Evolutionary conservation across 1,284 basidiomycete genomes (phyloP).

Genomic region (Agaricales sp.): DNA sequence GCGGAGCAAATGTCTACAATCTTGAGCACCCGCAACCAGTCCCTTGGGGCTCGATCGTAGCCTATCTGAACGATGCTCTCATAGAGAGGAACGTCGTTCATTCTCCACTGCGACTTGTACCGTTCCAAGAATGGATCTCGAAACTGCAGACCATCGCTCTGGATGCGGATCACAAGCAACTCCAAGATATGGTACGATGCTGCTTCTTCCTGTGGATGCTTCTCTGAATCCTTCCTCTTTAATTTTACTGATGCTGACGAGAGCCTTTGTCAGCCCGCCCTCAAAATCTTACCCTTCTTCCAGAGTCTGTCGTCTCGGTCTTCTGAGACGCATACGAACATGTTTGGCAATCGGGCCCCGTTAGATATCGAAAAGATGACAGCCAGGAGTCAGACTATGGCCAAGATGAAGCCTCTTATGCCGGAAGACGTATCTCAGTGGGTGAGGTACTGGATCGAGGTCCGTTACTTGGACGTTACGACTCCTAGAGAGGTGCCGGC

Average conservation of each 20-base stretch:
- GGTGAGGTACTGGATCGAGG: constrained; percentile 20
- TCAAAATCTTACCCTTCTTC: constrained; percentile 26
- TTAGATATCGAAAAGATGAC: constrained; percentile 16
- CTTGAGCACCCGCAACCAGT: constrained; percentile 26
- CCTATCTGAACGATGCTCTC: constrained; percentile 14
- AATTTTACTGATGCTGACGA: no score
- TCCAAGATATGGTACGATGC: constrained; percentile 15
- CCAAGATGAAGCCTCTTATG: constrained; percentile 11
- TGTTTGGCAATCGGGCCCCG: constrained; percentile 13
- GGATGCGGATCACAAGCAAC: constrained; percentile 10
- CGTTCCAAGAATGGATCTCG: constrained; percentile 22
- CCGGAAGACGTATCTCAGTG: constrained; percentile 14
- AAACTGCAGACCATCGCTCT: constrained; percentile 15
- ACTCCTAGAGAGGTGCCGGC: no score
- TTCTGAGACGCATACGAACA: constrained; percentile 12
- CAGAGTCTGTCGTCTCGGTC: constrained; percentile 9
- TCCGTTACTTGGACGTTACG: not conserved
- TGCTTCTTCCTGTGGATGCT: not conserved
- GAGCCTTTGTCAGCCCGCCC: constrained; percentile 18
- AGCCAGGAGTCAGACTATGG: constrained; percentile 16
- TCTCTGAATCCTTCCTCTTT: no score
- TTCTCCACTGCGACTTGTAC: constrained; percentile 15
- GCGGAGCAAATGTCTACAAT: constrained; percentile 18
- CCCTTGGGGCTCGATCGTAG: constrained; percentile 19
- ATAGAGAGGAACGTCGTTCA: constrained; percentile 9